Evolutionary conservation across 495 filamentous ascomycete genomes (phyloP).

Genomic region (Xylaria longipes): DNA sequence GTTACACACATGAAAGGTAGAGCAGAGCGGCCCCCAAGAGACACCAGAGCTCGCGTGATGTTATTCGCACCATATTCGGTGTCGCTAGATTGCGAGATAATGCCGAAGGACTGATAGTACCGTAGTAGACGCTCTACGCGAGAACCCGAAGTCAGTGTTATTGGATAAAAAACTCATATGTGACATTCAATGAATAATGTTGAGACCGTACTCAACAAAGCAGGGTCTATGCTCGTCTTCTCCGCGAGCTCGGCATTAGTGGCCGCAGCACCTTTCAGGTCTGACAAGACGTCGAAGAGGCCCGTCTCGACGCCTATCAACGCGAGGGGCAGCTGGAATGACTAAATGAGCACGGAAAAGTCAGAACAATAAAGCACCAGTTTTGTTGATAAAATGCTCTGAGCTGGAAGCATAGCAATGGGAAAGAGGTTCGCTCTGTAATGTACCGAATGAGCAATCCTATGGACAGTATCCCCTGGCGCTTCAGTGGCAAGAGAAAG

Average conservation of each 20-base stretch:
- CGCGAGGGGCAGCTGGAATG: conserved; percentile 34
- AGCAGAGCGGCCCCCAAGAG: conserved; percentile 38
- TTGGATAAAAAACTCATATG: neutral
- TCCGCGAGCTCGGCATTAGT: conserved; percentile 42
- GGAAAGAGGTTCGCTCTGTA: neutral
- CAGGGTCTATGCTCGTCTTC: conserved; percentile 37
- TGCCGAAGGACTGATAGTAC: conserved; percentile 48
- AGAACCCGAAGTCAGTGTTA: neutral
- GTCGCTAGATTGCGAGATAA: conserved; percentile 43
- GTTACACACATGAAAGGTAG: conserved; percentile 27
- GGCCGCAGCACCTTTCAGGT: conserved; percentile 29
- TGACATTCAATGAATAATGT: neutral
- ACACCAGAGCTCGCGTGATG: conserved; percentile 42
- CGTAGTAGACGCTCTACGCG: conserved; percentile 52
- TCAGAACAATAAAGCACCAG: conserved; percentile 5
- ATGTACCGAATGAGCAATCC: conserved; percentile 29
- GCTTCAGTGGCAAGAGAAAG: conserved; percentile 28
- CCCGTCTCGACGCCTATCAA: conserved; percentile 46
- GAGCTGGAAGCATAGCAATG: neutral
- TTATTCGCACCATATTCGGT: conserved; percentile 47
- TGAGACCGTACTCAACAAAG: conserved; percentile 40
- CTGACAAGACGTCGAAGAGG: conserved; percentile 43
- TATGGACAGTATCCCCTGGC: conserved; percentile 32
- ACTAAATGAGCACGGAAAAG: conserved; percentile 21
- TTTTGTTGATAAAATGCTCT: neutral